These are phyloP conservation scores for Lentinula guzmanii DNA, from an alignment of 768 basidiomycete genomes.

Conservation along the genomic window DNA sequence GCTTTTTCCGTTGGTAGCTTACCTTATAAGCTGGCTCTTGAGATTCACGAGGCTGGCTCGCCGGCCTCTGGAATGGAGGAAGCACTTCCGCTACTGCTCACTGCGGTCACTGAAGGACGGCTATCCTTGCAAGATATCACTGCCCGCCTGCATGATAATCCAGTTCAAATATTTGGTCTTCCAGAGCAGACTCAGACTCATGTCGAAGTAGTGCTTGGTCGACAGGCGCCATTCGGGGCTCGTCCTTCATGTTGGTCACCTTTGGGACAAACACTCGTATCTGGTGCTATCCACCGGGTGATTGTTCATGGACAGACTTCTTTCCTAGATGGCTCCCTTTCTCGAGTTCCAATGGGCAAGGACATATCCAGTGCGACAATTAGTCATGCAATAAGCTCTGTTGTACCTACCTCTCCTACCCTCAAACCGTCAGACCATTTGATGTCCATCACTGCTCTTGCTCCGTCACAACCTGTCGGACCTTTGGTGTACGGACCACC, in stretches of 20 bases:
- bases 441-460: slow-evolving; percentile 6
- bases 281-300: slow-evolving; percentile 85
- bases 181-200: slow-evolving; percentile 82
- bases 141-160: slow-evolving; percentile 85
- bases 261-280: slow-evolving; percentile 51
- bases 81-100: slow-evolving; percentile 79
- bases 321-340: slow-evolving; percentile 79
- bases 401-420: slow-evolving; percentile 2
- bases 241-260: slow-evolving; percentile 75
- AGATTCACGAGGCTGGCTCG: slow-evolving; percentile 54
- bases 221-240: slow-evolving; percentile 52
- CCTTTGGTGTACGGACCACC: slow-evolving; percentile 24
- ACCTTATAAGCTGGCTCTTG: slow-evolving; percentile 69
- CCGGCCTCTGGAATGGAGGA: slow-evolving; percentile 82
- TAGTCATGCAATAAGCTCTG: slow-evolving; percentile 26
- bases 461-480: slow-evolving; percentile 13
- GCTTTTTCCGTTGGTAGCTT: slow-evolving; percentile 85
- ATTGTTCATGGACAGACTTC: slow-evolving; percentile 85
- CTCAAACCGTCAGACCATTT: slow-evolving; percentile 16
- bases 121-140: slow-evolving; percentile 81
- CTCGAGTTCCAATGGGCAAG: slow-evolving; percentile 52
- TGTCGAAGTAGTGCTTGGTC: slow-evolving; percentile 89
- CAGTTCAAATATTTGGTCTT: slow-evolving; percentile 84
- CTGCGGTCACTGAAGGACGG: slow-evolving; percentile 74
- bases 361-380: slow-evolving; percentile 66